Conservation (phyloP, 116 monocot species). For the Phalaenopsis hybrid region DNA sequence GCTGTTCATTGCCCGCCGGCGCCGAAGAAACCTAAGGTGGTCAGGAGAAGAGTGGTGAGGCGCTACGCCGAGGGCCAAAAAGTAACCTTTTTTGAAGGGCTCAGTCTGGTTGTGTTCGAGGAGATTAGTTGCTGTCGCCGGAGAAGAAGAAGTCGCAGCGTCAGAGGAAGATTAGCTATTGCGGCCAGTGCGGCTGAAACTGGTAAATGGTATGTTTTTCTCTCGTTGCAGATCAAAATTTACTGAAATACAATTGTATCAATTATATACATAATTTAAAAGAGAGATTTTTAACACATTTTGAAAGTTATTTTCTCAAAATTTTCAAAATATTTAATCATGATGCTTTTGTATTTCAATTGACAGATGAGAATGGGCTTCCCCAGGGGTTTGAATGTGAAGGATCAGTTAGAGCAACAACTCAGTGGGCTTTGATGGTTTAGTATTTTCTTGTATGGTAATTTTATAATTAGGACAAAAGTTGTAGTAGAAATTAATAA, state of each 20-base stretch:
- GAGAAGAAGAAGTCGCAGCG: background rate
- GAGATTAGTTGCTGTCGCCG: background rate
- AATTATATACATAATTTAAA: background rate
- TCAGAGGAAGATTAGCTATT: slow-evolving; percentile 1
- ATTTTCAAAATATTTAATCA: no score
- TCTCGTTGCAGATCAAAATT: background rate
- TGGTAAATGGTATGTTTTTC: background rate
- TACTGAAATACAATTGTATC: background rate
- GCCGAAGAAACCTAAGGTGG: slow-evolving; percentile 2
- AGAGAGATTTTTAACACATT: no score
- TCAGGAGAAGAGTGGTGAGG: background rate
- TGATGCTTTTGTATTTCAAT: no score
- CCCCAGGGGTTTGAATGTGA: background rate
- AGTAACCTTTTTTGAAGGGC: background rate
- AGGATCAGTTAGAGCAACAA: background rate
- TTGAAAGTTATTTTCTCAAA: no score
- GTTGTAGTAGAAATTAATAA: background rate
- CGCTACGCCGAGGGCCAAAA: background rate
- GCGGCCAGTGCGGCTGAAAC: background rate
- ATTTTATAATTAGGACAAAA: background rate
- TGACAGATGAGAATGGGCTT: no score
- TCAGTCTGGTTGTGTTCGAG: background rate
- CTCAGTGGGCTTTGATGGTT: no score
- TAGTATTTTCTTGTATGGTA: background rate
- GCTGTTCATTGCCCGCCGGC: slow-evolving; percentile 6